Evolutionary conservation across 2,329 filamentous ascomycete species (phyloP).

Genomic region (Claviceps cyperi): DNA sequence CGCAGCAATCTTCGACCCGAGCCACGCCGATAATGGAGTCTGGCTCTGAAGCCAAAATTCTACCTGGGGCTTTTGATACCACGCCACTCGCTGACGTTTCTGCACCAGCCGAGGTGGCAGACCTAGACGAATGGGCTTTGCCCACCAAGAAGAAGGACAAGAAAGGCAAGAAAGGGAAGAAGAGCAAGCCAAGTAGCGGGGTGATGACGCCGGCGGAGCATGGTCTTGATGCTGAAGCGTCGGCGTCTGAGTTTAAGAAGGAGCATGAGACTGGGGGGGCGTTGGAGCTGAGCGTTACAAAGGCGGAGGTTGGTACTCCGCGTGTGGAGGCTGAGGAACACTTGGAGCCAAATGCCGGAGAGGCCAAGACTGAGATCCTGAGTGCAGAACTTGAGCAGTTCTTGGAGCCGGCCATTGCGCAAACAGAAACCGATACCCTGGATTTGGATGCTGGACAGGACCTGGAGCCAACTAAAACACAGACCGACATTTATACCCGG

Average conservation of each 20-base stretch:
- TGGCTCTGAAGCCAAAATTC: neutral
- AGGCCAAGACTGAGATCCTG: too few species aligned
- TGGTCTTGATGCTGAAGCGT: neutral
- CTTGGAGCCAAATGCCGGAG: too few species aligned
- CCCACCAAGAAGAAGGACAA: conserved; percentile 3
- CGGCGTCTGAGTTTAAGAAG: neutral
- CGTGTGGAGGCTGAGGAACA: too few species aligned
- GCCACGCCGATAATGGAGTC: neutral
- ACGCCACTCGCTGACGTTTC: neutral
- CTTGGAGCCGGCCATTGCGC: too few species aligned
- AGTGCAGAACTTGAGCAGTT: too few species aligned
- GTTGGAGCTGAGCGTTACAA: neutral
- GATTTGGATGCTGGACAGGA: too few species aligned
- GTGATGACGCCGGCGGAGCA: neutral
- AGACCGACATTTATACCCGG: too few species aligned
- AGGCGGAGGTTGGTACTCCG: neutral
- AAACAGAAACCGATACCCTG: too few species aligned
- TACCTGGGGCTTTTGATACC: neutral
- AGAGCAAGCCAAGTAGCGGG: conserved; percentile 1
- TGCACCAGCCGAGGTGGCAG: neutral
- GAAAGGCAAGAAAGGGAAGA: conserved; percentile 4
- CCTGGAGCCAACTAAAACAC: too few species aligned
- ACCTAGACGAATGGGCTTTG: conserved; percentile 1
- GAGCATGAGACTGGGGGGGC: neutral
- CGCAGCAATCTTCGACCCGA: neutral